Percentiles rank a stretch among this genome's conserved stretches.
These are phyloP conservation scores for Hypoxylon sp. DNA, from an alignment of 2,329 filamentous ascomycete genomes.

Conservation along the genomic window DNA sequence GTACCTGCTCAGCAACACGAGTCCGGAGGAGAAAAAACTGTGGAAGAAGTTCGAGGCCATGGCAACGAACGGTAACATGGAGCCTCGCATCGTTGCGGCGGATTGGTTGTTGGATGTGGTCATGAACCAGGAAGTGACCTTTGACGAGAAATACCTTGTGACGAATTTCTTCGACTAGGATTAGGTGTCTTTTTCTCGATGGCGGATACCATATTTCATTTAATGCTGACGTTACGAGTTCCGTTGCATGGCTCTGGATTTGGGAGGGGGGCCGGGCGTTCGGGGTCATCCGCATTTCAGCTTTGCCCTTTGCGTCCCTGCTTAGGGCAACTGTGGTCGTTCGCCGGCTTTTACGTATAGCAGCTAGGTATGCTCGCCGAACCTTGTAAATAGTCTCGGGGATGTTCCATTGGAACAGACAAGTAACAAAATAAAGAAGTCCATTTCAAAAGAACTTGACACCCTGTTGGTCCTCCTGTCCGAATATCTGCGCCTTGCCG, in stretches of 20 bases:
- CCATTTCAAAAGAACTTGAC: constrained; percentile 91
- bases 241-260: constrained; percentile 36
- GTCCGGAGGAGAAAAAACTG: constrained; percentile 75
- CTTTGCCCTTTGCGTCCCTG: background rate
- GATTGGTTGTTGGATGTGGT: constrained; percentile 93
- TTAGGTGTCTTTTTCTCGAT: background rate
- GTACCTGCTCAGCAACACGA: constrained; percentile 82
- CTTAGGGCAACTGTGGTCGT: background rate
- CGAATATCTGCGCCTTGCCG: constrained; percentile 94
- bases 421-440: background rate
- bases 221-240: constrained; percentile 30
- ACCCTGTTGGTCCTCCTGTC: constrained; percentile 85
- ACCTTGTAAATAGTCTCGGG: constrained; percentile 16
- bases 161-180: constrained; percentile 57
- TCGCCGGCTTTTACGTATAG: background rate
- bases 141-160: constrained; percentile 71
- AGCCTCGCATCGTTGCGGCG: constrained; percentile 81
- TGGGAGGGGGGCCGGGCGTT: constrained; percentile 24
- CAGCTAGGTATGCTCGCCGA: background rate
- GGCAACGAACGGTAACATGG: constrained; percentile 81
- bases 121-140: constrained; percentile 86
- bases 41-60: constrained; percentile 86
- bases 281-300: constrained; percentile 13
- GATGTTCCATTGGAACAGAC: background rate
- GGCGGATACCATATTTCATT: constrained; percentile 7